Evolutionary conservation across 176 grass and related monocot genomes (phyloP), one percentile per base, ranked within the genome.

Genomic region (Carex kokanica): DNA sequence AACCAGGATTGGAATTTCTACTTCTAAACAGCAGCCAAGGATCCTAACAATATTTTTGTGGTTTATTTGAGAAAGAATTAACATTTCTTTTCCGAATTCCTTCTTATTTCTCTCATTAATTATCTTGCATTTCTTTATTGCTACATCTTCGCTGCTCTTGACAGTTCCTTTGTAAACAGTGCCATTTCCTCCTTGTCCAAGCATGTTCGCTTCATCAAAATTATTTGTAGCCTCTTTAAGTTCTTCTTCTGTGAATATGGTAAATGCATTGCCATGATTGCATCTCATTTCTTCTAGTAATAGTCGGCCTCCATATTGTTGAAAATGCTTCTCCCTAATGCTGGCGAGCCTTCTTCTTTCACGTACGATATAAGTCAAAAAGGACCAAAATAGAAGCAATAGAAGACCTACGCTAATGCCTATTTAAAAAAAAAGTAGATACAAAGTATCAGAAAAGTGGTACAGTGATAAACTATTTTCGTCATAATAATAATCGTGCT

Each of bases 31-130:
- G 60, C 77, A 79, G 1, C 77, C 77, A 18, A 55, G 14, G 8
- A 79, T 54, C 53, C 14, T 60, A 79, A 79, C 77, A 79, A 79
- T 57, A 60, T 79, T 79, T 60, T 38, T 79, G 6, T 79, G 77
- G 51, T 79, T 79, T 29, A 79, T 32, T 79, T 60, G 54, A 34
- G 77, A 79, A 27, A 79, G 51, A 79, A 79, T 79, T 34, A 79
- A 2, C 43, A 79, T 57, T 32, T 79, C 77, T 17, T 79, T 79
- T 31, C 51, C 43, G n/a, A 79, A 79, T 60, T 79, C 77, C 14
- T 79, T 57, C 20, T 32, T 79, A 29, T 79, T 18, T 79, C 77
- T 60, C 43, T 60, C 77, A 21, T 79, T 27, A 54, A 56, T 40
- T 79, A 18, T 79, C 25, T 79, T 79, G 77, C 49, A 57, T 40